A percentile compares a stretch with the other conserved stretches of the same genome.
phyloP scores from a whole-genome alignment of 768 basidiomycete genomes.

The Infundibulicybe gibba region DNA sequence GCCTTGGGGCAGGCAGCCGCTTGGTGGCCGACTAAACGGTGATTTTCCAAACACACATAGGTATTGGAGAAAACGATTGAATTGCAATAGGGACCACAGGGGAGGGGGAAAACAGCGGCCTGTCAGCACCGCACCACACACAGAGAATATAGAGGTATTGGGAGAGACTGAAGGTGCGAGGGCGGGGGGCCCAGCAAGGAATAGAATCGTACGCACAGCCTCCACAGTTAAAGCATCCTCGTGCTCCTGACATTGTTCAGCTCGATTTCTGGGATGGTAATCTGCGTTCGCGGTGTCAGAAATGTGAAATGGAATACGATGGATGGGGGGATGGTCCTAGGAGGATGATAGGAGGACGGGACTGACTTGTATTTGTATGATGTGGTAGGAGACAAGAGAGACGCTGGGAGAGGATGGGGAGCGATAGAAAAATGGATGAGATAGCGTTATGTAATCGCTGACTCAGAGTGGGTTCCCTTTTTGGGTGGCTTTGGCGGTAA shows the following conservation, averaged over 20 bases:
- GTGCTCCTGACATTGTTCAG: conserved; percentile 49
- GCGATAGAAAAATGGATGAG: conserved; percentile 6
- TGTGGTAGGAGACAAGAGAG: conserved; percentile 1
- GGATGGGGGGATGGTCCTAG: not conserved
- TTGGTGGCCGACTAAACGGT: conserved; percentile 72
- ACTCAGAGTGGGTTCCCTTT: not conserved
- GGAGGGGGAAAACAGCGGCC: conserved; percentile 19
- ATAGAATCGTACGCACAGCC: conserved; percentile 68
- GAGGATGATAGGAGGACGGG: not conserved
- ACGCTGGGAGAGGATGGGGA: conserved; percentile 3
- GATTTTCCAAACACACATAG: conserved; percentile 1
- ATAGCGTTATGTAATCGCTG: conserved; percentile 9
- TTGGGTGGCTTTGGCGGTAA: too few relatives aligned
- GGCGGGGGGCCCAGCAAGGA: conserved; percentile 20
- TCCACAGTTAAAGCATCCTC: conserved; percentile 89
- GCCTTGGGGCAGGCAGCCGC: conserved; percentile 83
- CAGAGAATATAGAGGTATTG: conserved; percentile 19
- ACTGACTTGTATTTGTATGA: conserved; percentile 1
- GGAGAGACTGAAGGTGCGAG: conserved; percentile 11
- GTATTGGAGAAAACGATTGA: conserved; percentile 13
- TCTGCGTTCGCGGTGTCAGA: conserved; percentile 1
- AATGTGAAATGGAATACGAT: conserved; percentile 1
- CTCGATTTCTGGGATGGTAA: conserved; percentile 15
- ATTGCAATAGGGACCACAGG: conserved; percentile 16
- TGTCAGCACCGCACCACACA: conserved; percentile 49